Evolutionary conservation across 768 basidiomycete genomes (phyloP).

Genomic region (Tulasnella sp.): DNA sequence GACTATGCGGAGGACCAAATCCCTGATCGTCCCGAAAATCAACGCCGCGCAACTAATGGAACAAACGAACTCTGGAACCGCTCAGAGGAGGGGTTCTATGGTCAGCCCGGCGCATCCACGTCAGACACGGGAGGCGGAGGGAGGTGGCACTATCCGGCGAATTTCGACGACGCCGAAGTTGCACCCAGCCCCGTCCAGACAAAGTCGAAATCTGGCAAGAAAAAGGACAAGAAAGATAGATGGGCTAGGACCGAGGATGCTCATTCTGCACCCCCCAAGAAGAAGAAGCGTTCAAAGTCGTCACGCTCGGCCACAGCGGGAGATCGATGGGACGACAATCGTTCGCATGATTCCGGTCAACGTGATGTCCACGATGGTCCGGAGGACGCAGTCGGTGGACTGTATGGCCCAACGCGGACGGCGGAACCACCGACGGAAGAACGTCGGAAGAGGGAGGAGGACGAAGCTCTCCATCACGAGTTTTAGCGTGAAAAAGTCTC

Average conservation of each 20-base stretch:
- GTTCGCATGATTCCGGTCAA: neutral
- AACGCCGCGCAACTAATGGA: neutral
- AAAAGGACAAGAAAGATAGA: conserved; percentile 76
- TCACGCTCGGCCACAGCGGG: conserved; percentile 33
- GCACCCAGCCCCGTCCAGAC: conserved; percentile 33
- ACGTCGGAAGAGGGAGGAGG: conserved; percentile 33
- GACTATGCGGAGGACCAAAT: conserved; percentile 76
- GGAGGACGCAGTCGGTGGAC: conserved; percentile 65
- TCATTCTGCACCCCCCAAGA: conserved; percentile 44
- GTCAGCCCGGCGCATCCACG: conserved; percentile 28
- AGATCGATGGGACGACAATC: conserved; percentile 25
- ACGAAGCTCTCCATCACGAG: conserved; percentile 52
- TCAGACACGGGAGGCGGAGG: conserved; percentile 34
- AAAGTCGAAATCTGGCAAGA: conserved; percentile 43
- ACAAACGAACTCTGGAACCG: conserved; percentile 53
- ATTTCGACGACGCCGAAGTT: conserved; percentile 53
- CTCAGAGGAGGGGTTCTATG: conserved; percentile 72
- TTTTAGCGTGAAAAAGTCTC: conserved; percentile 36
- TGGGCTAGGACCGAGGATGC: conserved; percentile 86
- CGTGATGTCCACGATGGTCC: conserved; percentile 43
- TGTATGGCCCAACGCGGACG: conserved; percentile 41
- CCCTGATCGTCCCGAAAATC: conserved; percentile 25
- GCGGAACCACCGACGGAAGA: conserved; percentile 24
- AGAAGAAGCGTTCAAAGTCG: conserved; percentile 40
- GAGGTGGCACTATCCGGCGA: conserved; percentile 81